Conservation (phyloP, 1,284 basidiomycete genomes). For the Mixia osmundae region DNA sequence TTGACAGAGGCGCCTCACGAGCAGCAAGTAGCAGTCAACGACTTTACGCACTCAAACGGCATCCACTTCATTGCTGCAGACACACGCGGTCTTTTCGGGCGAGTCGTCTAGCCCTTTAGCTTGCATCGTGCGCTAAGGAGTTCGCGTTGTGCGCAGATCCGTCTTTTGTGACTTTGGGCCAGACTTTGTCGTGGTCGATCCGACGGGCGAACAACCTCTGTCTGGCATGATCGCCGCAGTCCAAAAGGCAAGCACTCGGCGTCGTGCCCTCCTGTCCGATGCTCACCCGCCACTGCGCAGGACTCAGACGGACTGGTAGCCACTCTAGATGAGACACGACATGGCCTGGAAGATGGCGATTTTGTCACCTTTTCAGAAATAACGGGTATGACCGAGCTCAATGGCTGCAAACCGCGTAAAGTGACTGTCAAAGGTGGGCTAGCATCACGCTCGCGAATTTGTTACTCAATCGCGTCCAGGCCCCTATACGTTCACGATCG, state of each 20-base stretch:
- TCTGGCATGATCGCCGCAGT: constrained; percentile 89
- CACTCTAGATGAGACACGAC: constrained; percentile 87
- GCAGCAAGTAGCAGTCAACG: constrained; percentile 85
- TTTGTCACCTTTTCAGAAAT: constrained; percentile 96
- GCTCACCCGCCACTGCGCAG: constrained; percentile 24
- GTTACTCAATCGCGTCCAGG: constrained; percentile 22
- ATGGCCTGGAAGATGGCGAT: constrained; percentile 93
- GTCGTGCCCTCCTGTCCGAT: background rate
- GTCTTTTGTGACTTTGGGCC: constrained; percentile 93
- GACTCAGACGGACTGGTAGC: constrained; percentile 76
- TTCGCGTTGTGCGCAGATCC: constrained; percentile 30
- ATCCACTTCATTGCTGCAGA: constrained; percentile 84
- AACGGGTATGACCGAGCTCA: constrained; percentile 80
- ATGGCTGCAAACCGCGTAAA: constrained; percentile 74
- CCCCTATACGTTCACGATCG: constrained; percentile 85
- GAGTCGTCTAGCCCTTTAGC: constrained; percentile 20
- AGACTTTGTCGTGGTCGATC: constrained; percentile 83
- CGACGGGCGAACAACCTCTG: constrained; percentile 81
- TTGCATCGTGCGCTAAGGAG: constrained; percentile 11
- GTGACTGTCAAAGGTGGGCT: constrained; percentile 56
- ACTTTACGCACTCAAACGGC: constrained; percentile 68
- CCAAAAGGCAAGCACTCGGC: constrained; percentile 34
- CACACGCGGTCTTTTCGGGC: constrained; percentile 87
- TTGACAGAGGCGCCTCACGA: constrained; percentile 50
- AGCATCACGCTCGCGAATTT: background rate